Evolutionary conservation across 208 protist genomes (phyloP), one percentile per base, ranked within the genome.

Genomic region (Leishmania lainsoni): DNA sequence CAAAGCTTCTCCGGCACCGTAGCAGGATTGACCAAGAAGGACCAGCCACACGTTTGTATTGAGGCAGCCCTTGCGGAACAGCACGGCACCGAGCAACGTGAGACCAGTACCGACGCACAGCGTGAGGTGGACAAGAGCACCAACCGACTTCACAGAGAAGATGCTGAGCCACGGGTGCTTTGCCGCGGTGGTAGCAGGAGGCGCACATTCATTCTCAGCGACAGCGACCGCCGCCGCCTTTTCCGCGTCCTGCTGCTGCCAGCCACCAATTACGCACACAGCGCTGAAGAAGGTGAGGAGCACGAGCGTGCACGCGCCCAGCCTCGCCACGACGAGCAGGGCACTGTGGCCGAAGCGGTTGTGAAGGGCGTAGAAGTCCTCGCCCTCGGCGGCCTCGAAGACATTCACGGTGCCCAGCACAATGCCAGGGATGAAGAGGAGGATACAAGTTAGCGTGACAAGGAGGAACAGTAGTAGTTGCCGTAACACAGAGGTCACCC

Each of bases 401-500:
- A 86, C 75, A 73, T 88, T 87, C 32, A 85, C 66, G 35, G 74
- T 75, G 58, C 77, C 78, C 35, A 83, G 32, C 76, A 90, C 80
- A 66, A 84, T 77, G 35, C 71, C 79, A 49, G 81, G 84, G 29
- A 90, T 58, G 63, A 89, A 81, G 73, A 89, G 59, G 16, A 81
- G n/a, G 39, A 78, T 65, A 63, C 85, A 81, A 26, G 39, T 75
- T 2, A 87, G 45, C 1, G 82, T 73, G 71, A 82, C 75, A 48
- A 88, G 82, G 22, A 83, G 58, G 42, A 89, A 83, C 52, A 90
- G 87, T 3, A 90, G 80, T 49, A 87, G 78, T 72, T 90, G 87
- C 48, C 87, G 84, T 73, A 90, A 20, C 61, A 90, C 87, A 32
- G 87, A 84, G 51, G 87, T 88, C 49, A 83, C 66, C 87, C 87